Percentiles rank a stretch among this genome's conserved stretches.
These are phyloP conservation scores for Trichoderma sp. DNA, from an alignment of 2,329 filamentous ascomycete species.

Conservation along the genomic window DNA sequence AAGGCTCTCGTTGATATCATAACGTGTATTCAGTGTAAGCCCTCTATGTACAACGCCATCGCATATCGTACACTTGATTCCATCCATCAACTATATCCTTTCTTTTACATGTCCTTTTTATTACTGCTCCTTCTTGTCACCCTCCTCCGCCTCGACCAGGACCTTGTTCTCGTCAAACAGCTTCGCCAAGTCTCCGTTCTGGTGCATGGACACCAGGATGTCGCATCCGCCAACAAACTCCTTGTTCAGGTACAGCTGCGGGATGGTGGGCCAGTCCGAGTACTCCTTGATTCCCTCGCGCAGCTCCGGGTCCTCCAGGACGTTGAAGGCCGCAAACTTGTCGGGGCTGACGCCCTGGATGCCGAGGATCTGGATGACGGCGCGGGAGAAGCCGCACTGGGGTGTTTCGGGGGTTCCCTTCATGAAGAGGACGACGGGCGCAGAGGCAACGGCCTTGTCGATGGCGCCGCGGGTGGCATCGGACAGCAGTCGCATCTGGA, in stretches of 20 bases:
- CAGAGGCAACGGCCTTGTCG: constrained; percentile 83
- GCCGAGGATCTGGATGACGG: constrained; percentile 91
- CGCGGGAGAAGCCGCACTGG: constrained; percentile 95
- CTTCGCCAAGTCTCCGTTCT: constrained; percentile 91
- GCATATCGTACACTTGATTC: constrained; percentile 25
- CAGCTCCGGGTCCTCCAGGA: constrained; percentile 87
- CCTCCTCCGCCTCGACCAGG: constrained; percentile 63
- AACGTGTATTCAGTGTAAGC: neutral
- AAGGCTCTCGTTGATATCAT: neutral
- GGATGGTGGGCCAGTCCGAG: constrained; percentile 98
- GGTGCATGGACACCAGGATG: constrained; percentile 95
- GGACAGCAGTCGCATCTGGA: constrained; percentile 72
- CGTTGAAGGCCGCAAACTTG: constrained; percentile 98
- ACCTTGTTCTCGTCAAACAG: constrained; percentile 90
- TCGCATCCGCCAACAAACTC: constrained; percentile 98
- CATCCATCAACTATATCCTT: neutral
- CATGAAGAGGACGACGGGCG: constrained; percentile 98
- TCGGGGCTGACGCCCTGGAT: constrained; percentile 91
- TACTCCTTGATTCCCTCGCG: constrained; percentile 96
- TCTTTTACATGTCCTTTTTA: constrained; percentile 27
- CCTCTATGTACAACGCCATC: constrained; percentile 10
- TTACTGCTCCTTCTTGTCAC: constrained; percentile 43
- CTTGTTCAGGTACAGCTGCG: constrained; percentile 91
- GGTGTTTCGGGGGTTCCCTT: constrained; percentile 96
- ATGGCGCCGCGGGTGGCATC: constrained; percentile 80